These are phyloP conservation scores for Yamadazyma friedrichii DNA, from an alignment of 1,139 yeast species.

Conservation along the genomic window DNA sequence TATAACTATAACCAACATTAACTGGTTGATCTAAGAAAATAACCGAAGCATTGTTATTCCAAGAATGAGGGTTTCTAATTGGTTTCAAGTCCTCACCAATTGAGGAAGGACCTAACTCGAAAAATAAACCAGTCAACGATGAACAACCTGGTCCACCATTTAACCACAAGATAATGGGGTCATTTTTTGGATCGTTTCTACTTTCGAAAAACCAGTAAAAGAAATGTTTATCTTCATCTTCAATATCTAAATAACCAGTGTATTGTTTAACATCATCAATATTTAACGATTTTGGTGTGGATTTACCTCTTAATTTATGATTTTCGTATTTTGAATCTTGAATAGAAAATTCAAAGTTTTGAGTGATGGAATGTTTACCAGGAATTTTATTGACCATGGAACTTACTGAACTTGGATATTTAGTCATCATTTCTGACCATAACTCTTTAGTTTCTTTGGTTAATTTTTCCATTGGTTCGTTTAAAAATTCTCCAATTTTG, in stretches of 20 bases:
- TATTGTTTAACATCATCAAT: slow-evolving; percentile 79
- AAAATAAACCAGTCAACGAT: slow-evolving; percentile 42
- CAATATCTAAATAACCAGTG: slow-evolving; percentile 85
- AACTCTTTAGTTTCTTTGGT: slow-evolving; percentile 48
- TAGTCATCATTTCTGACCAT: slow-evolving; percentile 62
- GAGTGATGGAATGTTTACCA: slow-evolving; percentile 38
- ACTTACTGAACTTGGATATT: slow-evolving; percentile 53
- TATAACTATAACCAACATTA: slow-evolving; percentile 77
- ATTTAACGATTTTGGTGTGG: slow-evolving; percentile 60
- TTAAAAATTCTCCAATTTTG: slow-evolving; percentile 37
- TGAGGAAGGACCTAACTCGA: slow-evolving; percentile 44
- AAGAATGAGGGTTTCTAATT: slow-evolving; percentile 36
- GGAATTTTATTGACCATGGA: slow-evolving; percentile 53
- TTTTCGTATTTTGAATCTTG: slow-evolving; percentile 43
- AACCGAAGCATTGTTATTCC: slow-evolving; percentile 47
- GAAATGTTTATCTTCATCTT: slow-evolving; percentile 77
- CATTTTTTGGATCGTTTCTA: slow-evolving; percentile 44
- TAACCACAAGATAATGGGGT: slow-evolving; percentile 46
- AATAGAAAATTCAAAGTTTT: slow-evolving; percentile 59
- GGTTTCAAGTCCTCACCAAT: slow-evolving; percentile 38
- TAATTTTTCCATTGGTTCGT: slow-evolving; percentile 46
- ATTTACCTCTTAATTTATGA: slow-evolving; percentile 62
- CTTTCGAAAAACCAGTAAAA: slow-evolving; percentile 47
- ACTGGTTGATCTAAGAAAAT: slow-evolving; percentile 50
- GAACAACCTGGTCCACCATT: slow-evolving; percentile 51